A percentile compares a stretch with the other conserved stretches of the same genome.
Conservation (phyloP, 2,329 filamentous ascomycete species). For the Cordyceps farinosa region DNA sequence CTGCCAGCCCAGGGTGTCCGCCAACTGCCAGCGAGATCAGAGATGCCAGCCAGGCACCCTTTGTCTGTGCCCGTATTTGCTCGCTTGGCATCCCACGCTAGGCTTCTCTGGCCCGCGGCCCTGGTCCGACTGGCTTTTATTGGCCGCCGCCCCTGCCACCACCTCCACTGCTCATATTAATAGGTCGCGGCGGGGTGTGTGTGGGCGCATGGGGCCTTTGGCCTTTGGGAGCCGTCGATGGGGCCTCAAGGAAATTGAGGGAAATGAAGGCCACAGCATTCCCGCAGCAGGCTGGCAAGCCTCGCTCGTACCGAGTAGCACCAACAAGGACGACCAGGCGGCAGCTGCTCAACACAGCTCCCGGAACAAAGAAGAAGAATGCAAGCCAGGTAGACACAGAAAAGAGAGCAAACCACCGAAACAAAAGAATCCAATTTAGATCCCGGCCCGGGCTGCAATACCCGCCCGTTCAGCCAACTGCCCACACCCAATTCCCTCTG, state of each 20-base stretch:
- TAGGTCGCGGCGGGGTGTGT: background rate
- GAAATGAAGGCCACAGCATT: constrained; percentile 3
- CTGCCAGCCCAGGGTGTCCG: too few relatives aligned
- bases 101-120: background rate
- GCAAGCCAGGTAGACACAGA: background rate
- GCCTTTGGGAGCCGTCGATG: background rate
- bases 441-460: background rate
- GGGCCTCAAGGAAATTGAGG: constrained; percentile 9
- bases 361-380: background rate
- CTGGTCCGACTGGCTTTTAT: background rate
- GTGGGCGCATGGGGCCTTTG: background rate
- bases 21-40: too few relatives aligned
- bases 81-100: constrained; percentile 12
- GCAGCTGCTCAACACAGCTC: background rate
- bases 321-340: background rate
- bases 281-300: background rate
- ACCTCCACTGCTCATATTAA: constrained; percentile 3
- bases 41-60: too few relatives aligned
- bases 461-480: too few relatives aligned
- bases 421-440: background rate
- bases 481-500: background rate
- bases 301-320: background rate
- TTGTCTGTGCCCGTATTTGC: constrained; percentile 5
- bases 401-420: background rate
- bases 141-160: background rate